Evolutionary conservation across 345 rosid species (phyloP), one percentile per base, ranked within the genome.

Genomic region (Theobroma cacao): DNA sequence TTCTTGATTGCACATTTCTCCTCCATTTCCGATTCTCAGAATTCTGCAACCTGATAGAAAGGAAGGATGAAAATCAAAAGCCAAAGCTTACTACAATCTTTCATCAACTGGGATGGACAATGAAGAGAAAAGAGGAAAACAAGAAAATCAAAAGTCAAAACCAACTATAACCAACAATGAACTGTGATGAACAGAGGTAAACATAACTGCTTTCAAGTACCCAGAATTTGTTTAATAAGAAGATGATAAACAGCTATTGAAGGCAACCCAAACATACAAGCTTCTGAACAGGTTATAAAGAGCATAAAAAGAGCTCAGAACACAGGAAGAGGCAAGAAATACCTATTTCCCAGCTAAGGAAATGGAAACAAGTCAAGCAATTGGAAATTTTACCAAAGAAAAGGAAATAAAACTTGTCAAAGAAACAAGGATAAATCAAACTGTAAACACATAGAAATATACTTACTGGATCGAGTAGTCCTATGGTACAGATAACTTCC

Each of bases 1-100:
- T 85, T 86, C 86, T 87, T 88, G 81, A 92, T 92, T 24, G 72
- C 80, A 75, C 70, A 78, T 41, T 52, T 59, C 61, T 68, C 81
- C 72, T 87, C 89, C 89, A 84, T 88, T 7, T 7, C 13, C 7
- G 22, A 34, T 13, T 77, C 71, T 59, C 52, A 26, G 14, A 43
- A 65, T 31, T 31, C 82, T 67, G 53, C 62, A 75, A 31, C 43
- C 59, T 31, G 22, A 48, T 52, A 4, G 13, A 67, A 3, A 36
- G 22, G 17, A 40, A 0, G 18, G 2, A 67, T 38, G 30, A 26
- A 68, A 41, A 22, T 8, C 15, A 58, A 26, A 67, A 68, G 30
- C 22, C 11, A 45, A 68, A 68, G 20, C 18, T 22, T 26, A 43
- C 47, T 22, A 20, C 12, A 68, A 12, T 68, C 53, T 5, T 24